Base-by-base conservation (phyloP, 805 yeast genomes). In the Schizosaccharomyces cryophilus region DNA sequence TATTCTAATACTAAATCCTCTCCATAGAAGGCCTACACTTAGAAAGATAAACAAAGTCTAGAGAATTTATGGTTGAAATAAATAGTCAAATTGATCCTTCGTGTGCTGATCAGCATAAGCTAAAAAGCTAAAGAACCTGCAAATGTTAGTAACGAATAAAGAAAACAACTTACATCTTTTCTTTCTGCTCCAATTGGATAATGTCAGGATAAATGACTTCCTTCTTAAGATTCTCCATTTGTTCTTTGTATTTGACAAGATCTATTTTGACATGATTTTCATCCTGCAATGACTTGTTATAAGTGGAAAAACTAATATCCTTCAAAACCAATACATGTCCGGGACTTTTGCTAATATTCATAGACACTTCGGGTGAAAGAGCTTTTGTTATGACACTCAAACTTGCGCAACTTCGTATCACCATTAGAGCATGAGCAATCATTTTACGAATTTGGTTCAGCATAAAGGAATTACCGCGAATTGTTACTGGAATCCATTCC, bases 381-480 rank as follows among this genome's bases (percentile, higher is more conserved):
- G 95, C 85, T 67, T 87, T 86, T 7, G 74, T 69, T 64, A 93
- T 85, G 66, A 95, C 80, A 29, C 78, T 78, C 35, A 79, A 68
- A 3, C 96, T 95, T 68, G 90, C 81, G 11, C 95, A 93, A 21
- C 93, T 82, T 68, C 98, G 79, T 29, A 89, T 82, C 21, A 85
- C 80, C 62, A 90, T 75, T 0, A 89, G 80, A 1, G 95, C 95
- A 94, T 90, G 84, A 26, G 96, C 90, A 63, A 93, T 87, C 98
- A 93, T 93, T 70, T 93, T 93, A 70, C 98, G 82, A 69, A 93
- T 93, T 76, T 93, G 98, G 73, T 93, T 97, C 64, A 93, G 77
- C 98, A 93, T 93, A 72, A 93, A 93, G 3, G 96, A 87, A 73
- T 93, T 97, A 5, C 98, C 98, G 70, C 93, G 97, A 65, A 93